Evolutionary conservation across 768 basidiomycete genomes (phyloP).

Genomic region (Clitopilus passeckerianus): DNA sequence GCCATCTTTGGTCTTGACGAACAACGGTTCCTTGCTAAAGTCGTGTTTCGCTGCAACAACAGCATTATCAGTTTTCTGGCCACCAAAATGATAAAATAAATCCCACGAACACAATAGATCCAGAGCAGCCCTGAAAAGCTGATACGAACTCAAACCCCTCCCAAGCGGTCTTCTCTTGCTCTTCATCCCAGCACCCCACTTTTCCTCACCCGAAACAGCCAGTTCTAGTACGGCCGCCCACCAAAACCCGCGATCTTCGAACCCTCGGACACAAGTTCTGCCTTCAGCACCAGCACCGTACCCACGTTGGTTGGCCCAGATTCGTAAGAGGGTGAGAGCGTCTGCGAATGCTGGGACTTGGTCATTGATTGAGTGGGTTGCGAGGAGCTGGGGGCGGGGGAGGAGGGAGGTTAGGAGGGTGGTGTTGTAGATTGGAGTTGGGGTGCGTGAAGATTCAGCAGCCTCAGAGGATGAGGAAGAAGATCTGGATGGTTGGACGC

Average conservation of each 20-base stretch:
- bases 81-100: background rate
- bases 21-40: constrained; percentile 51
- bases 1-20: constrained; percentile 50
- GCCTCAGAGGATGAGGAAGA: constrained; percentile 15
- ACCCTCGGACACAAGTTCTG: constrained; percentile 59
- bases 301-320: constrained; percentile 90
- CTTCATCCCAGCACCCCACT: constrained; percentile 19
- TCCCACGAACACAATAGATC: constrained; percentile 70
- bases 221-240: constrained; percentile 64
- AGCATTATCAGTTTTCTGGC: too few species aligned
- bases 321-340: constrained; percentile 71
- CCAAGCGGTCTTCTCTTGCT: constrained; percentile 59
- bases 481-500: constrained; percentile 13
- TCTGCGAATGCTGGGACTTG: constrained; percentile 62
- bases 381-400: constrained; percentile 48
- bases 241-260: constrained; percentile 60
- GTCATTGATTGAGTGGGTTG: constrained; percentile 48
- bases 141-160: constrained; percentile 83
- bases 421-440: constrained; percentile 82
- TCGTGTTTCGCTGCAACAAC: constrained; percentile 59
- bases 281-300: constrained; percentile 48
- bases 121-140: constrained; percentile 79
- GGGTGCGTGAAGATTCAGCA: constrained; percentile 18
- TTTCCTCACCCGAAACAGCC: constrained; percentile 66
- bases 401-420: constrained; percentile 52